Evolutionary conservation across 2,329 filamentous ascomycete species (phyloP), one percentile per base, ranked within the genome.

Genomic region (Colletotrichum filicis): DNA sequence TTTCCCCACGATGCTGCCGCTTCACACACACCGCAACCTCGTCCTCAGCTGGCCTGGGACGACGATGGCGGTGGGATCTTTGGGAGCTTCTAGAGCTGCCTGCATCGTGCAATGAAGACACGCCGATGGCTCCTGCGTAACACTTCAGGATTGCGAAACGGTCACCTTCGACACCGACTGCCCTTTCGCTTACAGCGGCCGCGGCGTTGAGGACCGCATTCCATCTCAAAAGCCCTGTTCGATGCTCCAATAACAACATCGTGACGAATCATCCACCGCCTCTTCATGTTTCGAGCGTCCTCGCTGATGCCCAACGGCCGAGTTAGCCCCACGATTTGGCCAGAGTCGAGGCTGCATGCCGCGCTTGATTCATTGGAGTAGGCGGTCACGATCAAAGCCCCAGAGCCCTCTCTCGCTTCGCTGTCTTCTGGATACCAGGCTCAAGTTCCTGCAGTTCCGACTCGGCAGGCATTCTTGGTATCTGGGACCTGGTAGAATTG

Each of bases 31-130:
- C 35, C 46, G n/a, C 56, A 52, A 2, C n/a, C 53, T 67, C 64
- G 57, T 19, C 42, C 60, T 65, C 66, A 65, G 66, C 66, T 70
- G 60, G 70, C 66, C 60, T 37, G 32, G 60, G 70, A 70, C 69
- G 70, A 62, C 58, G 53, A 68, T 59, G 66, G 59, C 53, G 24
- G 59, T 53, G 30, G 42, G n/a, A 63, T 52, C 46, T 28, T 58
- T 59, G 58, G 49, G 35, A 49, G n/a, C 26, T 16, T 58, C 49
- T 68, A 12, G 52, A 26, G 49, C 37, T 59, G 35, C 62, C 24
- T n/a, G 42, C 26, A 57, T 49, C 37, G 58, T 55, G 32, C 59
- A 61, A 46, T 26, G 46, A 58, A 60, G 26, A 59, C 24, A 24
- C 32, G 63, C 66, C 55, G 52, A 61, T 59, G 56, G n/a, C n/a